phyloP scores from a whole-genome alignment of 208 protist species.

The Crithidia bombi region DNA sequence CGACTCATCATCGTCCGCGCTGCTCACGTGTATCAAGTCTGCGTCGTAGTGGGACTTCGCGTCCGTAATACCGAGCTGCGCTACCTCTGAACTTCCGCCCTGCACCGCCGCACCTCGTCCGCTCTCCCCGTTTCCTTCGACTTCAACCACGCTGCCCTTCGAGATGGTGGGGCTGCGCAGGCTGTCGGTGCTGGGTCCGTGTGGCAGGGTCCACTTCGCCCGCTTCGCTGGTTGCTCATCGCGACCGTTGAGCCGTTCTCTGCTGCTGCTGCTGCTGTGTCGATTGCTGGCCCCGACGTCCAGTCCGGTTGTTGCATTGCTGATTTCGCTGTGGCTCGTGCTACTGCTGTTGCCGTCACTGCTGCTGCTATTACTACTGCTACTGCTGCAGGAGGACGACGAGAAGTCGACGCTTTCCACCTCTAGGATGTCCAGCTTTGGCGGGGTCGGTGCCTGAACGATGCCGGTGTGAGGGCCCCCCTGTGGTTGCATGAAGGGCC shows the following conservation, averaged over 20 bases:
- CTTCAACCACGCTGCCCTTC: not conserved
- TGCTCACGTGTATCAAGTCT: not conserved
- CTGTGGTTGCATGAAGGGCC: not conserved
- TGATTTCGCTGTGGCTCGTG: not conserved
- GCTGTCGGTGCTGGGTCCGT: not conserved
- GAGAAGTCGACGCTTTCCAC: conserved; percentile 10
- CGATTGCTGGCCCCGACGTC: not conserved
- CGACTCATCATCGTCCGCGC: not conserved
- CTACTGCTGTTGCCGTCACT: not conserved
- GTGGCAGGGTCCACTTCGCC: not conserved
- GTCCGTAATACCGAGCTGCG: not conserved
- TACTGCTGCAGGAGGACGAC: not conserved
- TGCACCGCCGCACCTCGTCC: not conserved
- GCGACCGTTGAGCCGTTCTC: not conserved
- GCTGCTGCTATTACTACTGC: conserved; percentile 6
- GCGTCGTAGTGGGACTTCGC: not conserved
- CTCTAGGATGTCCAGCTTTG: conserved; percentile 13
- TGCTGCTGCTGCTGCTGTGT: not conserved
- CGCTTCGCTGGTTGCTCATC: not conserved
- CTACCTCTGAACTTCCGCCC: not conserved
- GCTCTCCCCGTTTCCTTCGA: not conserved
- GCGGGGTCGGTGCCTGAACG: not conserved
- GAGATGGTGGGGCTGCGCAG: not conserved
- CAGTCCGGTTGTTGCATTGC: not conserved
- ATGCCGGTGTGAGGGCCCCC: not conserved